Evolutionary conservation across 2,329 filamentous ascomycete species (phyloP).

Genomic region (Pyrenochaeta sp.): DNA sequence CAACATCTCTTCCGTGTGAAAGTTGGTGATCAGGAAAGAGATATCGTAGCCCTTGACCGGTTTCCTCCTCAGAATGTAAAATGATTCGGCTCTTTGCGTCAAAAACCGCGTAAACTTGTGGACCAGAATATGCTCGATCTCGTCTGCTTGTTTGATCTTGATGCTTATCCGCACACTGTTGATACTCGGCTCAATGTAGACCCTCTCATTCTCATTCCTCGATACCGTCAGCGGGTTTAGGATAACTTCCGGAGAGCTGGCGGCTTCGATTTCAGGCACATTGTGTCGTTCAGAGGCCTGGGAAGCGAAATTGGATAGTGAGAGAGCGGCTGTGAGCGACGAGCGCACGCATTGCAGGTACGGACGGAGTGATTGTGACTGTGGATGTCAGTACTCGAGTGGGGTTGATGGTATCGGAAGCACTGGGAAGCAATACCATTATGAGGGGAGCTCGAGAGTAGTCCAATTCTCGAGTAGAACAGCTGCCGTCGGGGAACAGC

Average conservation of each 20-base stretch:
- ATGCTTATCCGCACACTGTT: constrained; percentile 98
- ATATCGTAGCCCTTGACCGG: constrained; percentile 99
- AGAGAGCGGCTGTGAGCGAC: constrained; percentile 91
- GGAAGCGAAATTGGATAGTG: constrained; percentile 95
- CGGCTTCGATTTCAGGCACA: constrained; percentile 95
- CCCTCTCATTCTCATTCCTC: constrained; percentile 95
- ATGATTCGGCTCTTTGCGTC: constrained; percentile 93
- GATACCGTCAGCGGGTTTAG: constrained; percentile 90
- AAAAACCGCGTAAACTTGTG: constrained; percentile 98
- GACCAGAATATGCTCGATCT: constrained; percentile 97
- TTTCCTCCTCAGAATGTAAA: constrained; percentile 95
- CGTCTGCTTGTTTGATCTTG: constrained; percentile 99
- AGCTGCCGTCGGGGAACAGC: constrained; percentile 23
- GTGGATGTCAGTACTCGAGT: constrained; percentile 35
- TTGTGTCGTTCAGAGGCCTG: constrained; percentile 97
- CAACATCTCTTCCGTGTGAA: constrained; percentile 97
- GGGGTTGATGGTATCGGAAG: not conserved
- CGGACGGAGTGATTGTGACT: constrained; percentile 96
- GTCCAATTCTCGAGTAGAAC: constrained; percentile 24
- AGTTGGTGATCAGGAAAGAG: constrained; percentile 97
- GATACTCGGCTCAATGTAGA: constrained; percentile 94
- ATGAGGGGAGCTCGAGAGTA: constrained; percentile 24
- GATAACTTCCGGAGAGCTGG: constrained; percentile 90
- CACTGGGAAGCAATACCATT: constrained; percentile 35
- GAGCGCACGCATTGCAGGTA: constrained; percentile 97